Evolutionary conservation across 164 flowering plant species (phyloP).

Genomic region (Warburgia ugandensis): DNA sequence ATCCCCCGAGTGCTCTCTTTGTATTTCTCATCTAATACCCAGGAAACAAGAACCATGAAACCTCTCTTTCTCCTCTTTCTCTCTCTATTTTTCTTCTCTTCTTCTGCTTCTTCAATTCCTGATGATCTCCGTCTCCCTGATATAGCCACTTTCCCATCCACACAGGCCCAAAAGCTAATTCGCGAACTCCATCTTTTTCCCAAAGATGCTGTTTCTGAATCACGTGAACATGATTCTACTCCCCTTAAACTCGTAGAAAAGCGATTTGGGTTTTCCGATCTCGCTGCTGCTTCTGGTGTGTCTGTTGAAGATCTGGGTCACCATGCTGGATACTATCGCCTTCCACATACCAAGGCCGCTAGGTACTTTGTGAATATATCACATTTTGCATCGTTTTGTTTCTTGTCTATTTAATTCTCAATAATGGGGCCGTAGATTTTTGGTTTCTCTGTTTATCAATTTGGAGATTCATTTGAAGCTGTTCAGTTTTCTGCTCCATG

Average conservation of each 20-base stretch:
- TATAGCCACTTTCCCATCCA: not conserved
- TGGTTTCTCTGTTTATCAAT: no score
- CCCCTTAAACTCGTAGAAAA: slow-evolving; percentile 12
- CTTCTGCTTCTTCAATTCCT: not conserved
- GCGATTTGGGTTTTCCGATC: slow-evolving; percentile 3
- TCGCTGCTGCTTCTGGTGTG: slow-evolving; percentile 8
- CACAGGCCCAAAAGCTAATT: slow-evolving; percentile 8
- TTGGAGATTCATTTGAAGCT: no score
- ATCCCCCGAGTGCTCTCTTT: no score
- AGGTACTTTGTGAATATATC: slow-evolving; percentile 28
- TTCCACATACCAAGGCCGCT: slow-evolving; percentile 30
- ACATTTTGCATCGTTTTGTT: no score
- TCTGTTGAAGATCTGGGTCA: slow-evolving; percentile 35
- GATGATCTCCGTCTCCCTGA: not conserved
- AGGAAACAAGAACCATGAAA: not conserved
- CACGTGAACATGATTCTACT: not conserved
- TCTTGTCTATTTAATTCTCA: no score
- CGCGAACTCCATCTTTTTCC: slow-evolving; percentile 10
- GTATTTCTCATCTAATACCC: no score
- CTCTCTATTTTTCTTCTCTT: not conserved
- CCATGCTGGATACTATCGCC: slow-evolving; percentile 42
- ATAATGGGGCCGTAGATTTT: no score
- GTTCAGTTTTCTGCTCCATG: no score
- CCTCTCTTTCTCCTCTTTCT: not conserved
- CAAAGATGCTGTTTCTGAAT: not conserved